Evolutionary conservation across 768 basidiomycete genomes (phyloP).

Genomic region (Sporobolomyces pararoseus): DNA sequence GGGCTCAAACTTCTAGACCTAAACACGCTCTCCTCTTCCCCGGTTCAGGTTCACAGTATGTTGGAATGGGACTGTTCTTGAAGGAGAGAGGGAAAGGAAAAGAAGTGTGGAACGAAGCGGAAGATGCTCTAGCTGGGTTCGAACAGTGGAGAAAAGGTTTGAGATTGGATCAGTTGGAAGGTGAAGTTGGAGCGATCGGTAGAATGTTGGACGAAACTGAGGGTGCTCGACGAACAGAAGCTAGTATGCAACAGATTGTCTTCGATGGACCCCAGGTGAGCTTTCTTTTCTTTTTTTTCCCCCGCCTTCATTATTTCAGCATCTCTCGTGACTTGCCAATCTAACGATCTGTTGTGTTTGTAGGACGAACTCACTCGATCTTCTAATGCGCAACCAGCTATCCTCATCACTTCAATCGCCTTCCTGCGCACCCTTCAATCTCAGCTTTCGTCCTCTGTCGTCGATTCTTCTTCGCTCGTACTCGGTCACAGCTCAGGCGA

Average conservation of each 20-base stretch:
- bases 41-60: constrained; percentile 45
- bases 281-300: neutral
- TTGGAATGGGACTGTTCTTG: constrained; percentile 40
- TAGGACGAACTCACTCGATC: constrained; percentile 44
- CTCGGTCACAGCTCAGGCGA: constrained; percentile 46
- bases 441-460: constrained; percentile 31
- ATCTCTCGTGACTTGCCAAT: neutral
- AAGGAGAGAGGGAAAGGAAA: constrained; percentile 28
- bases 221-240: neutral
- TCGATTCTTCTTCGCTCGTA: constrained; percentile 25
- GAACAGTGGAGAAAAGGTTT: constrained; percentile 43
- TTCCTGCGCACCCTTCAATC: constrained; percentile 44
- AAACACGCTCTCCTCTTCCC: constrained; percentile 44
- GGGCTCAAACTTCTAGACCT: constrained; percentile 20
- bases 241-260: constrained; percentile 37
- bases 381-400: constrained; percentile 46
- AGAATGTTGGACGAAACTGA: constrained; percentile 33
- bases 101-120: constrained; percentile 45
- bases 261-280: constrained; percentile 44
- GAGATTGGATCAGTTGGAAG: constrained; percentile 38
- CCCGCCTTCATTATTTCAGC: neutral
- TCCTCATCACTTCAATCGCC: constrained; percentile 45
- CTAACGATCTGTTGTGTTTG: neutral
- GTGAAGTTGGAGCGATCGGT: constrained; percentile 42
- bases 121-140: constrained; percentile 43